Conservation (phyloP, 495 filamentous ascomycete species). For the Aspergillus ellipticus region DNA sequence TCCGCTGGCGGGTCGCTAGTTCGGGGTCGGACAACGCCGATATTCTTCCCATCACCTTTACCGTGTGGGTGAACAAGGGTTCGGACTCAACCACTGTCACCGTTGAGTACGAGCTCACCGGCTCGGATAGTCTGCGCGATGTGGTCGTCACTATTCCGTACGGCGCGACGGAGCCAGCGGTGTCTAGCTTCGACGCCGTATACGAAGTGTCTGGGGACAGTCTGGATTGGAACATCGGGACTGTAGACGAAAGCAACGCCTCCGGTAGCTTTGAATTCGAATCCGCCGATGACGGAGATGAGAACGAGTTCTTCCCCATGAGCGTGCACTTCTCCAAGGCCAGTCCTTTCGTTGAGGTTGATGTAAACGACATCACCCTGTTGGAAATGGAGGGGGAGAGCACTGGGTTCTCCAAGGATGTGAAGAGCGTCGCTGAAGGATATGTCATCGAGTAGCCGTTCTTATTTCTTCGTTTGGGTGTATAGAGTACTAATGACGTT, state of each 20-base stretch:
- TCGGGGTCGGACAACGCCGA: constrained; percentile 68
- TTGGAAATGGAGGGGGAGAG: constrained; percentile 73
- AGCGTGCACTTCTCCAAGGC: constrained; percentile 82
- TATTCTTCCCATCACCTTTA: constrained; percentile 82
- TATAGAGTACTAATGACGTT: constrained; percentile 48
- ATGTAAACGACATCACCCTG: constrained; percentile 71
- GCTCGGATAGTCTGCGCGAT: constrained; percentile 70
- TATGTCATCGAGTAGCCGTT: constrained; percentile 70
- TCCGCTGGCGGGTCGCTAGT: constrained; percentile 79
- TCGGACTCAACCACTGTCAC: constrained; percentile 78
- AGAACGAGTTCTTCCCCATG: constrained; percentile 97
- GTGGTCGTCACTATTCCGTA: constrained; percentile 86
- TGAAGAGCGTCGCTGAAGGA: constrained; percentile 77
- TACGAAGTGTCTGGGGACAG: constrained; percentile 94
- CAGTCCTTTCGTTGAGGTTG: constrained; percentile 82
- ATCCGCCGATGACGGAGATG: constrained; percentile 70
- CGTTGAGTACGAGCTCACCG: constrained; percentile 88
- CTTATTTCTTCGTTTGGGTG: constrained; percentile 18
- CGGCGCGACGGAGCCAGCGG: constrained; percentile 70
- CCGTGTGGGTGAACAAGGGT: constrained; percentile 90
- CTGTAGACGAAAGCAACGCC: constrained; percentile 72
- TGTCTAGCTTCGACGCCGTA: constrained; percentile 88
- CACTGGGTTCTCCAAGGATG: constrained; percentile 82
- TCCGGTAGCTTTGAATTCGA: constrained; percentile 92
- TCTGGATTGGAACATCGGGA: constrained; percentile 87